Evolutionary conservation across 805 yeast species (phyloP).

Genomic region (Metschnikowia noctiluminum): DNA sequence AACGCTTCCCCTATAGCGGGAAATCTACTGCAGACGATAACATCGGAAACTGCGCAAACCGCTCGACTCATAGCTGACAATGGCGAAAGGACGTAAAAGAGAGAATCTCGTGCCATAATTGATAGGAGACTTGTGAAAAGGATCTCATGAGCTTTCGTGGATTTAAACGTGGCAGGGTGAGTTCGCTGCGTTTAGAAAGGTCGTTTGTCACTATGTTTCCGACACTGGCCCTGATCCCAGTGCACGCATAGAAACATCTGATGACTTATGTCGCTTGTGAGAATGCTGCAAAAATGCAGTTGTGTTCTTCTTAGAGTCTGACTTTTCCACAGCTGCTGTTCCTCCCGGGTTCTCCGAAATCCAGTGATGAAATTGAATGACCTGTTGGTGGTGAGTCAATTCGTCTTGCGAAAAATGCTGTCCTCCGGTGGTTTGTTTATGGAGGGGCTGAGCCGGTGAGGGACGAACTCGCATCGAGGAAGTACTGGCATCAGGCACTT

Average conservation of each 20-base stretch:
- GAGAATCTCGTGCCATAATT: too few species aligned
- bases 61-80: too few species aligned
- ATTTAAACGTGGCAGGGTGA: too few species aligned
- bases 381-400: slow-evolving; percentile 47
- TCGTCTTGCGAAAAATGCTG: slow-evolving; percentile 40
- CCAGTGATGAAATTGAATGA: slow-evolving; percentile 59
- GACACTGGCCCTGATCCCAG: background rate
- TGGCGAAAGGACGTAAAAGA: too few species aligned
- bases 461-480: slow-evolving; percentile 42
- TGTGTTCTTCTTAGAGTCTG: slow-evolving; percentile 1
- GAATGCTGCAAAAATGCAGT: slow-evolving; percentile 10
- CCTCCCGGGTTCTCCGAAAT: slow-evolving; percentile 38
- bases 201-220: background rate
- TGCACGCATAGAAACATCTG: slow-evolving; percentile 20
- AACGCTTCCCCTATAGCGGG: too few species aligned
- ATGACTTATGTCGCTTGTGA: slow-evolving; percentile 38
- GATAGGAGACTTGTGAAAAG: too few species aligned
- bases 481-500: slow-evolving; percentile 25
- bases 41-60: too few species aligned
- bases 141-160: too few species aligned
- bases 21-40: too few species aligned
- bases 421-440: slow-evolving; percentile 27
- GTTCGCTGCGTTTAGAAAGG: background rate
- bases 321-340: too few species aligned
- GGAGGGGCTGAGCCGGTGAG: slow-evolving; percentile 39